Conservation (phyloP, 257 asterid genomes). For the Misopates orontium region DNA sequence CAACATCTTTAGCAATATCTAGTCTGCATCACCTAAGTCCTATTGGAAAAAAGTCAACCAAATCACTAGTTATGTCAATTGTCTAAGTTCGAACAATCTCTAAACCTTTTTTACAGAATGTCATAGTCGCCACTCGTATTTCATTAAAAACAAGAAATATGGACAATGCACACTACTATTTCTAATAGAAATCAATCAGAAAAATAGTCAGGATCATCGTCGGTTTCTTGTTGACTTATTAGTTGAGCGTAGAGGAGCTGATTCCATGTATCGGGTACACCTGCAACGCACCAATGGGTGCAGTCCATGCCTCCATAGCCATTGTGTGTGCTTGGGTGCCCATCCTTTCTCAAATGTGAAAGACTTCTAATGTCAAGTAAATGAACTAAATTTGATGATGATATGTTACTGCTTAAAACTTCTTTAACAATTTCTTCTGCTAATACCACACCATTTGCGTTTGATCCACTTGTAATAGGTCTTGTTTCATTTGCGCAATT, state of each 20-base stretch:
- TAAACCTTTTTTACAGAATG: too few species aligned
- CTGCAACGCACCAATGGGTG: constrained; percentile 86
- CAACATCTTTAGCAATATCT: too few species aligned
- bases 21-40: too few species aligned
- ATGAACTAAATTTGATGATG: not conserved
- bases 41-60: too few species aligned
- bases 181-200: not conserved
- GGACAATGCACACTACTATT: not conserved
- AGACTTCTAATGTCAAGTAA: constrained; percentile 9
- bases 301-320: constrained; percentile 46
- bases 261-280: constrained; percentile 92
- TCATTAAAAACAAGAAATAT: too few species aligned
- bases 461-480: constrained; percentile 10
- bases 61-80: too few species aligned
- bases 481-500: constrained; percentile 5
- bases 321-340: constrained; percentile 56
- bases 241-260: constrained; percentile 46
- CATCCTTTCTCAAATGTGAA: constrained; percentile 63
- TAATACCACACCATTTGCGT: not conserved
- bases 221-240: not conserved
- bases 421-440: constrained; percentile 2
- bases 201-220: not conserved
- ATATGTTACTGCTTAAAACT: not conserved
- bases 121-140: too few species aligned
- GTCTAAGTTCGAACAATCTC: too few species aligned